Conservation (phyloP, 345 rosid species). For the Brassica cretica region DNA sequence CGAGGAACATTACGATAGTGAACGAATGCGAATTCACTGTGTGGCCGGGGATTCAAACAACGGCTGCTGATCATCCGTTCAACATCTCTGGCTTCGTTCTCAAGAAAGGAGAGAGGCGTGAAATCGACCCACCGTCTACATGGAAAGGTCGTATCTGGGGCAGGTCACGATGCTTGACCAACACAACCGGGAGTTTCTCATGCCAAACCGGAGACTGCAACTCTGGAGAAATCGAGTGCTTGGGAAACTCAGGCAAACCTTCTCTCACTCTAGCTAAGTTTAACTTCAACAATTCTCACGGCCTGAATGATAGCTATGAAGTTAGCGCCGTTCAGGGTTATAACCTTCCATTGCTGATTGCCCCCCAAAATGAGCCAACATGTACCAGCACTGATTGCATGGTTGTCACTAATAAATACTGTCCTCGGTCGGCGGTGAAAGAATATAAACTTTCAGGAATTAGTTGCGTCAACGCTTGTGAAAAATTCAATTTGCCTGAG, state of each 20-base stretch:
- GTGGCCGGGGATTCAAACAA: background rate
- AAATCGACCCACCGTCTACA: background rate
- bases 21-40: background rate
- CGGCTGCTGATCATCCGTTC: background rate
- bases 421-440: no score
- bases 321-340: background rate
- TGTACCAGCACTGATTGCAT: background rate
- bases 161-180: background rate
- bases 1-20: background rate
- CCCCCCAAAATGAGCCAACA: background rate
- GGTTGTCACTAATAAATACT: background rate
- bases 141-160: background rate
- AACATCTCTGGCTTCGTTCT: background rate
- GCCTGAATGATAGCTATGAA: background rate
- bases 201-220: background rate
- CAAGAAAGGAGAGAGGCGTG: background rate
- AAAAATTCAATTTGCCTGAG: background rate
- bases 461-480: background rate
- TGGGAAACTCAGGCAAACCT: background rate
- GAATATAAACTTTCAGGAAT: no score
- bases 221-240: background rate
- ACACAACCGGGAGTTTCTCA: background rate
- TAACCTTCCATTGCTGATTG: background rate
- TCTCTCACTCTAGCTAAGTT: background rate
- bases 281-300: background rate